Percentiles rank a stretch among this genome's conserved stretches.
Evolutionary conservation across 2,329 filamentous ascomycete genomes (phyloP).

Genomic region (Fusarium chlamydosporum): DNA sequence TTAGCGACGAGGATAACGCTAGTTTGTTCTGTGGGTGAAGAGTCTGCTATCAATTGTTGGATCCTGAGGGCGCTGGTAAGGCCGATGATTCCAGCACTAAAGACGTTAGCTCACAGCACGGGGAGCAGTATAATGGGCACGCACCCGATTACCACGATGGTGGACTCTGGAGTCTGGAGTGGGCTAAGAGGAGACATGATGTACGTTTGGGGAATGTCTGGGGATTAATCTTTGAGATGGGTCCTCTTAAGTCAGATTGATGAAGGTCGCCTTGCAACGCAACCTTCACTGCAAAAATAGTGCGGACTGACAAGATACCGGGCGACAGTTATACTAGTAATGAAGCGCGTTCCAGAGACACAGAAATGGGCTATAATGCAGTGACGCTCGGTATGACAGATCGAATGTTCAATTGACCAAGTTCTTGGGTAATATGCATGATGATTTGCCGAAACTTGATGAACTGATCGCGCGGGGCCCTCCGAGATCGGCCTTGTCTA

Average conservation of each 20-base stretch:
- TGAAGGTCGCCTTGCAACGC: neutral
- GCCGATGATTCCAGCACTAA: slow-evolving; percentile 68
- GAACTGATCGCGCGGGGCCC: neutral
- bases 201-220: neutral
- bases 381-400: neutral
- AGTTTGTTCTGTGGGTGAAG: neutral
- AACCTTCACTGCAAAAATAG: neutral
- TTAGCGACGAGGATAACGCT: slow-evolving; percentile 51
- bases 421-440: neutral
- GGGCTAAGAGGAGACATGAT: slow-evolving; percentile 18
- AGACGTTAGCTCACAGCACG: neutral
- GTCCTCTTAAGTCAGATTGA: neutral
- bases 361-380: no score
- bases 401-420: fast-evolving
- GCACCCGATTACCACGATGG: slow-evolving; percentile 53
- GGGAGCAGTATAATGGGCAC: fast-evolving
- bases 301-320: neutral
- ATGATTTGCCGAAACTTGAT: neutral
- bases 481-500: neutral
- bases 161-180: slow-evolving; percentile 17
- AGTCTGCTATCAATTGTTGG: slow-evolving; percentile 50
- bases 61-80: slow-evolving; percentile 64
- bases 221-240: neutral
- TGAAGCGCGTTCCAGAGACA: neutral
- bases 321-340: no score